Percentiles rank a stretch among this genome's conserved stretches.
phyloP scores from a whole-genome alignment of 2,329 filamentous ascomycete genomes.

The Hymenoscyphus infarciens region DNA sequence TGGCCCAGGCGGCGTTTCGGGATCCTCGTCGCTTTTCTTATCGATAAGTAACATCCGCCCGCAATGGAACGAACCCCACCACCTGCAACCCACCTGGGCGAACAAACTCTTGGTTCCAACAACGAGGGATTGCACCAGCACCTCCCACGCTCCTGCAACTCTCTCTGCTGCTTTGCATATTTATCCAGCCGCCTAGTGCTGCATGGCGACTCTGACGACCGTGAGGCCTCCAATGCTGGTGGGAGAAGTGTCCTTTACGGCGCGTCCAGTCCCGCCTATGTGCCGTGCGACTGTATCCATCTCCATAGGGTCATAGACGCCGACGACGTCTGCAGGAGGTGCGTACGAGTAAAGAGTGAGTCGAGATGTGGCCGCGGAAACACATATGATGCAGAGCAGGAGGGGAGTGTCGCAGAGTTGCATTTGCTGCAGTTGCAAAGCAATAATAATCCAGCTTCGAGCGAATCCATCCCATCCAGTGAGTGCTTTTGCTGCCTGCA shows the following conservation, averaged over 20 bases:
- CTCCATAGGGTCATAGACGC: conserved; percentile 1
- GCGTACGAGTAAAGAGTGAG: neutral
- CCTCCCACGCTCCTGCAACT: neutral
- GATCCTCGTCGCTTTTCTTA: neutral
- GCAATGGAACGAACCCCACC: neutral
- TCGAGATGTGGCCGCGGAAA: too few relatives aligned
- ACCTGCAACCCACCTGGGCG: neutral
- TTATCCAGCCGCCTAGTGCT: neutral
- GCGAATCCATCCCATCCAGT: too few relatives aligned
- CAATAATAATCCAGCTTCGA: neutral
- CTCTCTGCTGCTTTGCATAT: neutral
- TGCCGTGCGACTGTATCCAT: neutral
- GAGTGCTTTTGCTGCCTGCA: neutral
- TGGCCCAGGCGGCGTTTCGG: neutral
- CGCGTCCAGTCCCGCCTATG: neutral
- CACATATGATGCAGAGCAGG: neutral
- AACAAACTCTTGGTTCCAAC: neutral
- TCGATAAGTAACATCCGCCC: conserved; percentile 1
- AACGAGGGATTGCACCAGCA: neutral
- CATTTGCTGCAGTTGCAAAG: conserved; percentile 2
- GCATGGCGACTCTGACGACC: neutral
- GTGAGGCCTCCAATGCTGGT: neutral
- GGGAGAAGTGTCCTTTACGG: neutral
- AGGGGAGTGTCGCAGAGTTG: neutral
- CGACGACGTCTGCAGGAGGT: neutral